Evolutionary conservation across 2,329 filamentous ascomycete species (phyloP).

Genomic region (Rhynchosporium graminicola): DNA sequence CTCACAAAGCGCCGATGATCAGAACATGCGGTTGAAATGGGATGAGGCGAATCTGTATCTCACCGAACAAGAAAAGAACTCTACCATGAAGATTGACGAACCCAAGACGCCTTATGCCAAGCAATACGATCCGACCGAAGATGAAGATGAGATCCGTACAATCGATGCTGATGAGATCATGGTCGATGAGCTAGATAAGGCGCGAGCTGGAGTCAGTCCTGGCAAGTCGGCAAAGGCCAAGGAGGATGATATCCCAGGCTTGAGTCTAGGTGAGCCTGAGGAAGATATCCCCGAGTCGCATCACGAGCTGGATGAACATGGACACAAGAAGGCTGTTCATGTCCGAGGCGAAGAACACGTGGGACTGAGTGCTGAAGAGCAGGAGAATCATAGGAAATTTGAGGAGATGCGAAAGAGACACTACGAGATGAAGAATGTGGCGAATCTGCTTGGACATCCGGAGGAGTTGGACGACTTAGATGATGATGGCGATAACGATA

Average conservation of each 20-base stretch:
- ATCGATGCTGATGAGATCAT: slow-evolving; percentile 71
- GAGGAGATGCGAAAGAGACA: slow-evolving; percentile 92
- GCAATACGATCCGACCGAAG: slow-evolving; percentile 86
- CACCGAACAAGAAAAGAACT: slow-evolving; percentile 91
- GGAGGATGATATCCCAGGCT: slow-evolving; percentile 84
- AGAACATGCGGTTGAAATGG: slow-evolving; percentile 84
- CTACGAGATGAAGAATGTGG: slow-evolving; percentile 98
- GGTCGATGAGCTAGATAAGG: slow-evolving; percentile 65
- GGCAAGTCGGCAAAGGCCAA: slow-evolving; percentile 34
- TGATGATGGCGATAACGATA: slow-evolving; percentile 56
- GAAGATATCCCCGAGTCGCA: slow-evolving; percentile 58
- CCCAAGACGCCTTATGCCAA: slow-evolving; percentile 96
- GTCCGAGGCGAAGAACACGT: slow-evolving; percentile 63
- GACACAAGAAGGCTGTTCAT: slow-evolving; percentile 69
- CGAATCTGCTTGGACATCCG: slow-evolving; percentile 77
- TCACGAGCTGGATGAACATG: slow-evolving; percentile 44
- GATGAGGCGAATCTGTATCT: slow-evolving; percentile 98
- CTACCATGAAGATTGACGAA: slow-evolving; percentile 98
- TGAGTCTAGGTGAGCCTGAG: slow-evolving; percentile 92
- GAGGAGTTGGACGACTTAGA: slow-evolving; percentile 63
- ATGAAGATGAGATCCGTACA: slow-evolving; percentile 66
- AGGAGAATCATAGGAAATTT: slow-evolving; percentile 89
- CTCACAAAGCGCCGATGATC: slow-evolving; percentile 45
- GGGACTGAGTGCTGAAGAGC: slow-evolving; percentile 68
- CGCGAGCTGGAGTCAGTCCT: slow-evolving; percentile 29